Evolutionary conservation across 352 stramenopile species (phyloP), one percentile per base, ranked within the genome.

Genomic region (Sclerospora graminicola): DNA sequence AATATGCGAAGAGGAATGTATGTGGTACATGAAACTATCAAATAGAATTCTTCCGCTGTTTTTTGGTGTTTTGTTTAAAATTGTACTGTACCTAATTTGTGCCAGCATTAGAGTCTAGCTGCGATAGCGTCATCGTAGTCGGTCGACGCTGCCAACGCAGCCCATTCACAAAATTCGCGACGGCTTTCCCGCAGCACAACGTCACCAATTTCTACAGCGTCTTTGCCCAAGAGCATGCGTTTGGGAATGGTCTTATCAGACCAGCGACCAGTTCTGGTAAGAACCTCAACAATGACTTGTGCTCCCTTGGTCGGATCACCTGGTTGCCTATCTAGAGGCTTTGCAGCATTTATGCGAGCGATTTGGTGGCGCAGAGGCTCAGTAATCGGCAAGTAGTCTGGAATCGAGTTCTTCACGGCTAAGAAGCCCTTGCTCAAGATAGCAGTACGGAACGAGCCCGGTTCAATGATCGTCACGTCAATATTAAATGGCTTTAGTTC

Each of bases 391-490:
- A 54, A 41, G 29, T 68, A 68, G 39, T 64, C 59, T 1, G 51
- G 41, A 30, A 68, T 68, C 13, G 54, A 55, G 8, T 36, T 58
- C 37, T 65, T 51, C 57, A 62, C 59, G 2, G 50, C 31, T 7
- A 19, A 54, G 24, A 56, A 62, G 2, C 54, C 52, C 45, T 67
- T 67, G 30, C 57, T 57, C 18, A 71, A 43, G 32, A 71, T 63
- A 6, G 44, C 45, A 2, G 64, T 76, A 18, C 64, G 57, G 48
- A 76, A 72, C 21, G 54, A 61, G n/a, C 64, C 58, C 14, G 63
- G 63, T 31, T 76, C 64, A 34, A 76, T 62, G 40, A 64, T 60
- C 2, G 55, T 69, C 20, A 72, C 61, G 6, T 76, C 58, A 33
- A 75, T 75, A 26, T 45, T 41, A n/a, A 75, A 59, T 9, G 51